These are phyloP conservation scores for Hyphopichia khmerensis DNA, from an alignment of 1,139 yeast species.

Conservation along the genomic window DNA sequence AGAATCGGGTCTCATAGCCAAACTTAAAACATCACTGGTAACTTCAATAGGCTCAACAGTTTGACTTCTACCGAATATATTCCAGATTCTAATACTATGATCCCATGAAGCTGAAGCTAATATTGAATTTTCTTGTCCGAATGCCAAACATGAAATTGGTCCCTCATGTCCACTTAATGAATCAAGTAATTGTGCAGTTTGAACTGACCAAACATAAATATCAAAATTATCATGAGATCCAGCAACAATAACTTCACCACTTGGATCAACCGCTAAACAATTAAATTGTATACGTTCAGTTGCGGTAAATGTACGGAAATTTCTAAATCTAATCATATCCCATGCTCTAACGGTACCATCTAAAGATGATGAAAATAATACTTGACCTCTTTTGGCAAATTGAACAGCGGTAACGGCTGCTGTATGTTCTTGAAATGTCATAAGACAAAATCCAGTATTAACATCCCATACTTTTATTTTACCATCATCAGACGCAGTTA, in stretches of 20 bases:
- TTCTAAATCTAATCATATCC: slow-evolving; percentile 91
- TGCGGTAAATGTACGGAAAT: slow-evolving; percentile 92
- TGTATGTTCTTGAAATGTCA: slow-evolving; percentile 87
- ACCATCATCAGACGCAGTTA: slow-evolving; percentile 96
- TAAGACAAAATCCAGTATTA: slow-evolving; percentile 86
- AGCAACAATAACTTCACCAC: slow-evolving; percentile 96
- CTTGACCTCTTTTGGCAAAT: slow-evolving; percentile 87
- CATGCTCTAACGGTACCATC: slow-evolving; percentile 98
- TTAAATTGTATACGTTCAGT: slow-evolving; percentile 85
- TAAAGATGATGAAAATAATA: slow-evolving; percentile 82
- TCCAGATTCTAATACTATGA: slow-evolving; percentile 90
- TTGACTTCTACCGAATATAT: slow-evolving; percentile 79
- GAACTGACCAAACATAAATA: slow-evolving; percentile 96
- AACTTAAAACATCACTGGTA: slow-evolving; percentile 78
- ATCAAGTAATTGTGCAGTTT: slow-evolving; percentile 88
- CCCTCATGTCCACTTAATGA: slow-evolving; percentile 92
- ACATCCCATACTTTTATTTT: slow-evolving; percentile 97
- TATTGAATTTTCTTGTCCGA: slow-evolving; percentile 75
- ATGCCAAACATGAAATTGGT: slow-evolving; percentile 85
- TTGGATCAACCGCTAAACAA: slow-evolving; percentile 91
- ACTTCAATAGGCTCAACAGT: slow-evolving; percentile 89
- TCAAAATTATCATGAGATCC: slow-evolving; percentile 90
- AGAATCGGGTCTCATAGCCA: slow-evolving; percentile 89
- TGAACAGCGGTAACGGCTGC: slow-evolving; percentile 86
- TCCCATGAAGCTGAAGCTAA: slow-evolving; percentile 98